phyloP scores from a whole-genome alignment of 106 monocot genomes.

The Phalaenopsis aphrodite region DNA sequence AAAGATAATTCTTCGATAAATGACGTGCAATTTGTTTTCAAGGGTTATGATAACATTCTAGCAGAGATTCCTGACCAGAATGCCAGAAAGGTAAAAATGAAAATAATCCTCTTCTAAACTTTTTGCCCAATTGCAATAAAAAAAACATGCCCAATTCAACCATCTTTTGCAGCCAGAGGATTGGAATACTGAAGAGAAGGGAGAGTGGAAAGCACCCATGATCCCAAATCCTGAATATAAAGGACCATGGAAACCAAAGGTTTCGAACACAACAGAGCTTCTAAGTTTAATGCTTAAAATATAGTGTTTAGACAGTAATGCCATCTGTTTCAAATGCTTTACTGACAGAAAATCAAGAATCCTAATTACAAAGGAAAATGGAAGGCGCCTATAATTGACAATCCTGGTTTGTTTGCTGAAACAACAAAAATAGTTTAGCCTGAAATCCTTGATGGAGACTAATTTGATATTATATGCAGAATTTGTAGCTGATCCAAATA shows the following conservation, averaged over 20 bases:
- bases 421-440: background rate
- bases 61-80: slow-evolving; percentile 50
- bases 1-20: too few species aligned
- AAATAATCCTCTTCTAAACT: background rate
- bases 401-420: slow-evolving; percentile 44
- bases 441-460: background rate
- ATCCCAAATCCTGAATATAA: slow-evolving; percentile 73
- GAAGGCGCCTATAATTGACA: slow-evolving; percentile 85
- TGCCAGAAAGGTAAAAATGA: slow-evolving; percentile 38
- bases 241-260: slow-evolving; percentile 70
- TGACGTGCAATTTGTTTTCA: background rate
- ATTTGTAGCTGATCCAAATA: slow-evolving; percentile 63
- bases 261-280: background rate
- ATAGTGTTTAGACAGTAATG: too few species aligned
- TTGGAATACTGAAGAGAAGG: slow-evolving; percentile 73
- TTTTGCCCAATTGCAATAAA: background rate
- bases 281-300: background rate
- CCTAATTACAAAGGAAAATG: slow-evolving; percentile 85
- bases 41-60: slow-evolving; percentile 57
- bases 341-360: slow-evolving; percentile 60
- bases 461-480: slow-evolving; percentile 26
- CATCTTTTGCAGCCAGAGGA: slow-evolving; percentile 47
- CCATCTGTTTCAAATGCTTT: background rate
- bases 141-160: background rate
- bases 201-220: slow-evolving; percentile 64